These are phyloP conservation scores for Calonectria crousiana DNA, from an alignment of 2,329 filamentous ascomycete species.

Conservation along the genomic window DNA sequence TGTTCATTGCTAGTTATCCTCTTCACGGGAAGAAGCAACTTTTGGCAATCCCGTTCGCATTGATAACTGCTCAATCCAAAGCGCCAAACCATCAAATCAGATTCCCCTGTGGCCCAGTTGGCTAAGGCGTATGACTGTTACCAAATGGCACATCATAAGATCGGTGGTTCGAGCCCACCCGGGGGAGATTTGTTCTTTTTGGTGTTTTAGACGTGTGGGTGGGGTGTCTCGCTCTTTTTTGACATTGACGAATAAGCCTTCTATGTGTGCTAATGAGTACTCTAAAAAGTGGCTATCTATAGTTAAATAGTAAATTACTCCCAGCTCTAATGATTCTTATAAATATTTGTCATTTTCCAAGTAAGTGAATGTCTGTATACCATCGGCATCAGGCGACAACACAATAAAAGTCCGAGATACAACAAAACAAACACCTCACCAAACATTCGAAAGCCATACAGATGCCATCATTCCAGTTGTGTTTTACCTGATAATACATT, in stretches of 20 bases:
- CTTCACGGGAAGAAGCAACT: not conserved
- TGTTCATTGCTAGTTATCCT: not conserved
- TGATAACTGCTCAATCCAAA: not conserved
- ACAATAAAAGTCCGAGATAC: too few relatives aligned
- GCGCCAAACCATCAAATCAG: not conserved
- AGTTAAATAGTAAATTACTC: not conserved
- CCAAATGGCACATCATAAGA: constrained; percentile 16
- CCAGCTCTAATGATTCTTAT: not conserved
- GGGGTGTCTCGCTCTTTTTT: not conserved
- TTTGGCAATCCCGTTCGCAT: not conserved
- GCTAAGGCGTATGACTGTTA: constrained; percentile 63
- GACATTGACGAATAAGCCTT: too few relatives aligned
- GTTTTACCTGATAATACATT: too few relatives aligned
- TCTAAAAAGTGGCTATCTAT: not conserved
- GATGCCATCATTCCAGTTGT: too few relatives aligned
- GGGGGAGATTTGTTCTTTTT: constrained; percentile 13
- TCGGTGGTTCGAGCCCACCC: constrained; percentile 23
- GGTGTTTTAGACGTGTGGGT: not conserved
- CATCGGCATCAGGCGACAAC: too few relatives aligned
- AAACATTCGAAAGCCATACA: too few relatives aligned
- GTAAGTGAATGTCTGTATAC: not conserved
- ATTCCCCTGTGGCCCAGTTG: constrained; percentile 58
- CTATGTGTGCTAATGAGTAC: not conserved
- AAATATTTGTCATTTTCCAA: not conserved
- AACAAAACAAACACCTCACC: too few relatives aligned